Evolutionary conservation across 352 stramenopile genomes (phyloP).

Genomic region (Phytophthora meadii): DNA sequence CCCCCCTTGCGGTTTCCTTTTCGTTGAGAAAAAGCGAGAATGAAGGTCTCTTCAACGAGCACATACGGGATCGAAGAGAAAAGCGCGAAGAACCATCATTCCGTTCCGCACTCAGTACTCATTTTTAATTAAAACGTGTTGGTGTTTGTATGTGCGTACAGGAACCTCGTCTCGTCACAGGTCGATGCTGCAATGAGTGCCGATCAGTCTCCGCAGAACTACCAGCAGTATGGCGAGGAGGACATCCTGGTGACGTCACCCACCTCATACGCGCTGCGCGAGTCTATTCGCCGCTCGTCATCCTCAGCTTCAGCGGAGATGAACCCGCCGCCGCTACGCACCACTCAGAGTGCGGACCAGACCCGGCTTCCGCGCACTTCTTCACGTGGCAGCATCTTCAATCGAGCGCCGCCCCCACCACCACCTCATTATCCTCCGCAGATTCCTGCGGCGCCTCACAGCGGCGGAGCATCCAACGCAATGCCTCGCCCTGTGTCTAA

Average conservation of each 20-base stretch:
- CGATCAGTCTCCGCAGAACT: slow-evolving; percentile 40
- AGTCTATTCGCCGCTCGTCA: slow-evolving; percentile 81
- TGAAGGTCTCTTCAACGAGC: slow-evolving; percentile 27
- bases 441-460: slow-evolving; percentile 25
- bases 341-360: slow-evolving; percentile 31
- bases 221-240: slow-evolving; percentile 52
- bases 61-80: slow-evolving; percentile 4
- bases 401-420: slow-evolving; percentile 63
- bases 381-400: slow-evolving; percentile 66
- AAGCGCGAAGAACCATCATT: slow-evolving; percentile 20
- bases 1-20: slow-evolving; percentile 11
- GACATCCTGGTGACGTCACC: slow-evolving; percentile 87
- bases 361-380: slow-evolving; percentile 37
- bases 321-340: slow-evolving; percentile 34
- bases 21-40: slow-evolving; percentile 21
- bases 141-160: slow-evolving; percentile 33
- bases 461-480: slow-evolving; percentile 15
- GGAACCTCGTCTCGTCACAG: slow-evolving; percentile 25
- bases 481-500: slow-evolving; percentile 75
- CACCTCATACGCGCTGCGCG: slow-evolving; percentile 77
- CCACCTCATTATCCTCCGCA: slow-evolving; percentile 62
- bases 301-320: slow-evolving; percentile 59
- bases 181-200: slow-evolving; percentile 56
- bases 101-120: slow-evolving; percentile 24
- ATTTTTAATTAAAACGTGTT: slow-evolving; percentile 9